These are phyloP conservation scores for Boletus sensibilis DNA, from an alignment of 768 basidiomycete genomes.

Conservation along the genomic window DNA sequence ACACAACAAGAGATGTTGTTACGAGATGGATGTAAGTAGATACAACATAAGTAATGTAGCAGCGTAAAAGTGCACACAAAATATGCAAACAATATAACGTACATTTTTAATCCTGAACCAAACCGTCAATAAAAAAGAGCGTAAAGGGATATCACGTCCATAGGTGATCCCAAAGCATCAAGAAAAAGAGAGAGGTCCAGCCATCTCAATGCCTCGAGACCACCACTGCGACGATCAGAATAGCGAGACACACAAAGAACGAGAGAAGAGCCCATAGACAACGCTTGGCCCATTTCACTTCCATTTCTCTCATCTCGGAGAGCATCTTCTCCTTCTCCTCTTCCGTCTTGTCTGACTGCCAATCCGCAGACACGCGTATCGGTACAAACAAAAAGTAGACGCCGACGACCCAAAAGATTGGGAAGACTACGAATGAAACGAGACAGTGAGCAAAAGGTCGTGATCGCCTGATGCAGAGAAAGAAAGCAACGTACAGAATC, in stretches of 20 bases:
- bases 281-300: conserved; percentile 56
- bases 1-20: neutral
- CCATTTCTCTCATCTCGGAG: conserved; percentile 44
- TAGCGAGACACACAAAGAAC: conserved; percentile 40
- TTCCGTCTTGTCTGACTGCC: conserved; percentile 57
- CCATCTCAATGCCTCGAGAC: conserved; percentile 22
- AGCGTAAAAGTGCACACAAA: neutral
- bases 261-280: conserved; percentile 54
- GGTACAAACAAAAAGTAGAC: conserved; percentile 55
- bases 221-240: conserved; percentile 26
- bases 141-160: neutral
- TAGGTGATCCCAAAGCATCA: neutral
- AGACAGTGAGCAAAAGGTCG: neutral
- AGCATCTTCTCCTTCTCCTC: conserved; percentile 49
- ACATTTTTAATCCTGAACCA: conserved; percentile 4
- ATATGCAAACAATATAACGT: conserved; percentile 1
- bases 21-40: conserved; percentile 1
- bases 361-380: conserved; percentile 46
- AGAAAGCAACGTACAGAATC: conserved; percentile 46
- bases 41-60: conserved; percentile 8
- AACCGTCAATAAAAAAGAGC: conserved; percentile 5
- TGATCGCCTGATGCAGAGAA: neutral
- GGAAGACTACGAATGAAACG: conserved; percentile 45
- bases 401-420: conserved; percentile 61
- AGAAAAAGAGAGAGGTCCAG: conserved; percentile 1